phyloP scores from a whole-genome alignment of 2,329 filamentous ascomycete species.

The Dryadomyces sulphureus region DNA sequence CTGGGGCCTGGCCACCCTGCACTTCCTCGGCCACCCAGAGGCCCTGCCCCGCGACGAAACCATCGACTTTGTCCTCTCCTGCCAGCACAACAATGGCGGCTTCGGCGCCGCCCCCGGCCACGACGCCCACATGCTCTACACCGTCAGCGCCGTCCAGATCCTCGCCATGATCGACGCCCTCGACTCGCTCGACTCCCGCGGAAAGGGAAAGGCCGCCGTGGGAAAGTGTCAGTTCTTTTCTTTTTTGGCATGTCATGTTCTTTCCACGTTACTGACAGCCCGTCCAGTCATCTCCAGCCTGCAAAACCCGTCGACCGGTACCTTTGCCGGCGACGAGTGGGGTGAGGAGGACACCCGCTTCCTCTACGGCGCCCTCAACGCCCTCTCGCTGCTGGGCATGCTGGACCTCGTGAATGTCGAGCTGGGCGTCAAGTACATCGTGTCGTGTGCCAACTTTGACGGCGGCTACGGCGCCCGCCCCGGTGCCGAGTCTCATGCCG shows the following conservation, averaged over 20 bases:
- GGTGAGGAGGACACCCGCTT: slow-evolving; percentile 93
- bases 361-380: slow-evolving; percentile 79
- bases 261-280: background rate
- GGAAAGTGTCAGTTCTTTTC: slow-evolving; percentile 53
- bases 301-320: slow-evolving; percentile 69
- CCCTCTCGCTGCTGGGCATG: slow-evolving; percentile 67
- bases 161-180: slow-evolving; percentile 75
- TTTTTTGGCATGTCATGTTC: background rate
- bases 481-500: slow-evolving; percentile 85
- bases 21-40: slow-evolving; percentile 68
- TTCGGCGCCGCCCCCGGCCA: slow-evolving; percentile 91
- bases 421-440: slow-evolving; percentile 66
- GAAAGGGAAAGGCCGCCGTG: slow-evolving; percentile 56
- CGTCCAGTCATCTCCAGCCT: slow-evolving; percentile 58
- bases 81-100: slow-evolving; percentile 74
- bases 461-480: slow-evolving; percentile 84
- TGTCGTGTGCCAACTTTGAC: slow-evolving; percentile 81
- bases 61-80: slow-evolving; percentile 90
- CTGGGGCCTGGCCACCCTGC: slow-evolving; percentile 83
- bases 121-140: slow-evolving; percentile 92
- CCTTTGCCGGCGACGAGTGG: slow-evolving; percentile 91
- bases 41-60: slow-evolving; percentile 68
- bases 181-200: slow-evolving; percentile 60
- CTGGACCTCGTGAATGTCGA: slow-evolving; percentile 62
- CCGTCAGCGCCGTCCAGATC: slow-evolving; percentile 88